phyloP scores from a whole-genome alignment of 2,329 filamentous ascomycete species.

The Didymella lethalis region DNA sequence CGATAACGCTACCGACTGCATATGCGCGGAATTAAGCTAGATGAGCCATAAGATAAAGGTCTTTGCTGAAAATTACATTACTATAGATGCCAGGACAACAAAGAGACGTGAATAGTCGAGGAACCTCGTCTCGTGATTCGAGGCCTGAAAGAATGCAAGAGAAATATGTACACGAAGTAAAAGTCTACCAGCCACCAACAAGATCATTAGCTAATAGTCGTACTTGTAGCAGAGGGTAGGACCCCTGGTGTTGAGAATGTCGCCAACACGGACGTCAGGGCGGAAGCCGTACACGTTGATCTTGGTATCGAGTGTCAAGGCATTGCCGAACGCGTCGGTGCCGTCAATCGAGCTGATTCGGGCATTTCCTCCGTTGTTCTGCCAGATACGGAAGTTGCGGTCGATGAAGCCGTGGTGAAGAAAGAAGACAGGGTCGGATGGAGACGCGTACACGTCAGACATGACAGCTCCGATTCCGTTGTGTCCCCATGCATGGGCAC shows the following conservation, averaged over 20 bases:
- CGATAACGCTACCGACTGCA: not conserved
- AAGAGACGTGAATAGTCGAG: not conserved
- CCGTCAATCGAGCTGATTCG: slow-evolving; percentile 51
- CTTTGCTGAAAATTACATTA: not conserved
- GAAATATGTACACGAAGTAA: slow-evolving; percentile 2
- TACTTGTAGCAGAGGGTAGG: slow-evolving; percentile 46
- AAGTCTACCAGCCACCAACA: not conserved
- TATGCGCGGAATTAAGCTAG: not conserved
- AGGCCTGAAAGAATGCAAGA: not conserved
- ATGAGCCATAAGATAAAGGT: not conserved
- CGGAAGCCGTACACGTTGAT: slow-evolving; percentile 40
- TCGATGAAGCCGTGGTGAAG: slow-evolving; percentile 57
- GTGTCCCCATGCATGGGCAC: slow-evolving; percentile 47
- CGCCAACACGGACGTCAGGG: slow-evolving; percentile 37
- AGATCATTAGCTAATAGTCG: slow-evolving; percentile 34
- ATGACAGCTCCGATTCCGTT: slow-evolving; percentile 49
- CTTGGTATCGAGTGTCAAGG: slow-evolving; percentile 40
- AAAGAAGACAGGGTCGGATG: slow-evolving; percentile 41
- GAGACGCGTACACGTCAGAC: slow-evolving; percentile 44
- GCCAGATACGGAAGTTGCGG: slow-evolving; percentile 61
- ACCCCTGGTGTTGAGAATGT: slow-evolving; percentile 40
- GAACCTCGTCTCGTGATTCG: not conserved
- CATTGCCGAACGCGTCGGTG: slow-evolving; percentile 40
- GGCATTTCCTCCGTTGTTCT: slow-evolving; percentile 40
- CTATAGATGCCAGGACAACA: not conserved